phyloP scores from a whole-genome alignment of 768 basidiomycete species.

The Lentinula edodes region DNA sequence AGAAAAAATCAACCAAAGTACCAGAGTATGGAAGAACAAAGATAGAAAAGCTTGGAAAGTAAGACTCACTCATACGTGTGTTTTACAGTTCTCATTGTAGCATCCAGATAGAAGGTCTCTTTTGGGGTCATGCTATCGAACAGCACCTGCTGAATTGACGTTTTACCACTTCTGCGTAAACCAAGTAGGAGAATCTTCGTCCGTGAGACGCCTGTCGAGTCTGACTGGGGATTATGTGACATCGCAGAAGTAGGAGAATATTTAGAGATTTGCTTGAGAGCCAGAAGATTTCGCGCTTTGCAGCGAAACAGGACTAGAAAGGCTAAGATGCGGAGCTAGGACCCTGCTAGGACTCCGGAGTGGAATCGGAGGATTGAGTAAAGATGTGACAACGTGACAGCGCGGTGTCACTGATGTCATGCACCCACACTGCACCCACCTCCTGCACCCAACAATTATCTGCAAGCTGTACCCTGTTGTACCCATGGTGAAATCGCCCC shows the following conservation, averaged over 20 bases:
- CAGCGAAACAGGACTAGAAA: too few species aligned
- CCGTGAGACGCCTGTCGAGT: constrained; percentile 30
- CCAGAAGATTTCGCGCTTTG: too few species aligned
- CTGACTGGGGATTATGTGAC: constrained; percentile 4
- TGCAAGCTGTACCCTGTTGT: too few species aligned
- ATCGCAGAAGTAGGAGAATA: background rate
- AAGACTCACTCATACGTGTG: constrained; percentile 72
- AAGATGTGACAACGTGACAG: background rate
- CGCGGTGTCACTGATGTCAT: background rate
- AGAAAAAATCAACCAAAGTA: background rate
- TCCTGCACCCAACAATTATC: too few species aligned
- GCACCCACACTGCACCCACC: too few species aligned
- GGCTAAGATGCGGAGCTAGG: background rate
- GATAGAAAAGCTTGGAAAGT: background rate
- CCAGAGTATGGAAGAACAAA: background rate
- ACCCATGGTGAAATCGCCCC: too few species aligned
- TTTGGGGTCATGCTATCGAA: constrained; percentile 81
- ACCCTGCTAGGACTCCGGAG: background rate
- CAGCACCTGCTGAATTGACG: constrained; percentile 86
- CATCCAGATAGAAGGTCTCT: constrained; percentile 86
- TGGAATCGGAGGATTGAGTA: background rate
- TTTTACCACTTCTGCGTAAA: constrained; percentile 85
- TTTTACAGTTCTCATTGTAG: constrained; percentile 73
- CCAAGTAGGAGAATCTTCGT: constrained; percentile 74
- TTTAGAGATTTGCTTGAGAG: background rate